phyloP scores from a whole-genome alignment of 306 rosid species.

The Vicia faba region DNA sequence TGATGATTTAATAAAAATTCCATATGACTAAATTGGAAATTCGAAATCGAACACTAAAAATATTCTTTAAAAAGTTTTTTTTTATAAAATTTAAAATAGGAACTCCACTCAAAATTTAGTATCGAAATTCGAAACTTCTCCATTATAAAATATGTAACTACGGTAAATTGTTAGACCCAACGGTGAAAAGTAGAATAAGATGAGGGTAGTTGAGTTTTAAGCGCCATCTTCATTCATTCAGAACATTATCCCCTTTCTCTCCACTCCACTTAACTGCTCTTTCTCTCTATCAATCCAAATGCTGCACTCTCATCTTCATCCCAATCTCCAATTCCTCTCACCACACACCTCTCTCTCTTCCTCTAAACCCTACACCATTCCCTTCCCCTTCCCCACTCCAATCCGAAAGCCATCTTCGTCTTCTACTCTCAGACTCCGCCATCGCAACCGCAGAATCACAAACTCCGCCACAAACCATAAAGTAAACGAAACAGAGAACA shows the following conservation, averaged over 20 bases:
- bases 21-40: too few relatives aligned
- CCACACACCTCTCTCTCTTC: conserved; percentile 35
- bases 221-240: conserved; percentile 33
- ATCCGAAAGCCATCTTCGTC: neutral
- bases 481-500: conserved; percentile 36
- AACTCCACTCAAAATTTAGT: too few relatives aligned
- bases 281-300: conserved; percentile 41
- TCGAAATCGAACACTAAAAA: too few relatives aligned
- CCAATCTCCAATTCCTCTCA: conserved; percentile 24
- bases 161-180: conserved; percentile 13
- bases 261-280: neutral
- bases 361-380: conserved; percentile 16
- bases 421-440: conserved; percentile 40
- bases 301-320: conserved; percentile 36
- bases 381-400: conserved; percentile 42
- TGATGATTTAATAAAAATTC: too few relatives aligned
- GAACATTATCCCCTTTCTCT: conserved; percentile 28
- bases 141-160: too few relatives aligned
- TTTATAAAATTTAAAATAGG: too few relatives aligned
- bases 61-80: too few relatives aligned
- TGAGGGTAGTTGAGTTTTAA: conserved; percentile 17
- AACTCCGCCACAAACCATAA: conserved; percentile 35
- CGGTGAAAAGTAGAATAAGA: neutral
- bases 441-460: conserved; percentile 19
- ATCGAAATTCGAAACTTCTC: too few relatives aligned